phyloP scores from a whole-genome alignment of 2,329 filamentous ascomycete genomes.

The Lachnellula arida region DNA sequence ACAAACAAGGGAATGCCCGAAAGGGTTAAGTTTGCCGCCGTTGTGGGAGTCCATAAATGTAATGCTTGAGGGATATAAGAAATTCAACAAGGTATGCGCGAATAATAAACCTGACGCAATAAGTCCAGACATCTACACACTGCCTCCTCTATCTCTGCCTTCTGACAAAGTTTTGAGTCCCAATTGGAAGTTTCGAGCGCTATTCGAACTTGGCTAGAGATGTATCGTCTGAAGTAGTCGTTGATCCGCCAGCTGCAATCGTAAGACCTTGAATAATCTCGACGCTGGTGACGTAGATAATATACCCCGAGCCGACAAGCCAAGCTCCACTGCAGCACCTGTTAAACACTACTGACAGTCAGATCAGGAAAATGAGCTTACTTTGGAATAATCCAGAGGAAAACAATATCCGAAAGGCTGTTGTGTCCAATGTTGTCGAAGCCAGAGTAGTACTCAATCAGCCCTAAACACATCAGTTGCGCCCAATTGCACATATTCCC shows the following conservation, averaged over 20 bases:
- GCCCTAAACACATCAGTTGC: constrained; percentile 36
- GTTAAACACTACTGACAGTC: constrained; percentile 15
- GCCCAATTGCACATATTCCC: neutral
- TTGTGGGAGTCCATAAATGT: neutral
- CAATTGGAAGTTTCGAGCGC: neutral
- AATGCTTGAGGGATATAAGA: neutral
- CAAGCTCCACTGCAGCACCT: constrained; percentile 50
- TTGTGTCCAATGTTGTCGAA: constrained; percentile 63
- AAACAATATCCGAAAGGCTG: constrained; percentile 44
- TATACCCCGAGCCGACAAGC: constrained; percentile 59
- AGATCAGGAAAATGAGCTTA: constrained; percentile 36
- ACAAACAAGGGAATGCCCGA: neutral
- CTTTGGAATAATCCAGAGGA: constrained; percentile 64
- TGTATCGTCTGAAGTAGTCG: constrained; percentile 19
- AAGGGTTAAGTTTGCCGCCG: neutral
- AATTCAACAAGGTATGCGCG: neutral
- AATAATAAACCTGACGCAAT: neutral
- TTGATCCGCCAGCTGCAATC: constrained; percentile 34
- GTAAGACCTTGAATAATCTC: constrained; percentile 59
- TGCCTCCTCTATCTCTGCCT: neutral
- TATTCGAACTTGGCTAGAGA: constrained; percentile 23
- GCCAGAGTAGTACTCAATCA: constrained; percentile 56
- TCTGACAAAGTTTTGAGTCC: neutral
- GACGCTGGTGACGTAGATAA: constrained; percentile 52
- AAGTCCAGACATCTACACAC: neutral